These are phyloP conservation scores for Fusarium cicatricum DNA, from an alignment of 2,329 filamentous ascomycete genomes.

Conservation along the genomic window DNA sequence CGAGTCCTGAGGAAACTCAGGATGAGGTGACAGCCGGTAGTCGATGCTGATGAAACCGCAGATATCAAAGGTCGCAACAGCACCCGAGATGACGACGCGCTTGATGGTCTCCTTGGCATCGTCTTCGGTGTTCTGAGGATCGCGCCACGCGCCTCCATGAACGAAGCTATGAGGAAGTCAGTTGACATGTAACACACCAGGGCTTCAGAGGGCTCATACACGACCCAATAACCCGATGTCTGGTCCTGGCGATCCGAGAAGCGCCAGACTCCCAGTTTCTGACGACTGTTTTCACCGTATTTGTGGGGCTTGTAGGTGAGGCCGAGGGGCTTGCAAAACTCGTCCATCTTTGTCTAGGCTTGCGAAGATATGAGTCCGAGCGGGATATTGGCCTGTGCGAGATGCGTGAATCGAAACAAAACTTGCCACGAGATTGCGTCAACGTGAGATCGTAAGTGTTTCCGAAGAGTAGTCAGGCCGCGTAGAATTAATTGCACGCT, in stretches of 20 bases:
- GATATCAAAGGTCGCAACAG: slow-evolving; percentile 49
- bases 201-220: slow-evolving; percentile 42
- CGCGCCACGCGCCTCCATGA: slow-evolving; percentile 71
- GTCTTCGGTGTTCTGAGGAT: slow-evolving; percentile 58
- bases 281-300: slow-evolving; percentile 52
- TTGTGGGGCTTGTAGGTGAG: slow-evolving; percentile 47
- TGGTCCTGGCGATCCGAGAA: slow-evolving; percentile 30
- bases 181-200: background rate
- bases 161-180: slow-evolving; percentile 55
- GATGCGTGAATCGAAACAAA: background rate
- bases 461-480: background rate
- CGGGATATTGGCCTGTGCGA: slow-evolving; percentile 1
- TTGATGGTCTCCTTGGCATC: slow-evolving; percentile 57
- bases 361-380: slow-evolving; percentile 14
- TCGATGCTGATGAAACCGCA: slow-evolving; percentile 71
- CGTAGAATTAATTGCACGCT: background rate
- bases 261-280: slow-evolving; percentile 58
- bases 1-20: slow-evolving; percentile 52
- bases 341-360: slow-evolving; percentile 28
- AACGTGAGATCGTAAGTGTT: slow-evolving; percentile 19
- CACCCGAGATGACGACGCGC: slow-evolving; percentile 47
- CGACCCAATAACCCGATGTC: slow-evolving; percentile 46
- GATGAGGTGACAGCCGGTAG: slow-evolving; percentile 66
- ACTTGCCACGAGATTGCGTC: slow-evolving; percentile 14
- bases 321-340: slow-evolving; percentile 31